A percentile compares a stretch with the other conserved stretches of the same genome.
phyloP scores from a whole-genome alignment of 129 eudicot species.

The Kitagawia praeruptora region DNA sequence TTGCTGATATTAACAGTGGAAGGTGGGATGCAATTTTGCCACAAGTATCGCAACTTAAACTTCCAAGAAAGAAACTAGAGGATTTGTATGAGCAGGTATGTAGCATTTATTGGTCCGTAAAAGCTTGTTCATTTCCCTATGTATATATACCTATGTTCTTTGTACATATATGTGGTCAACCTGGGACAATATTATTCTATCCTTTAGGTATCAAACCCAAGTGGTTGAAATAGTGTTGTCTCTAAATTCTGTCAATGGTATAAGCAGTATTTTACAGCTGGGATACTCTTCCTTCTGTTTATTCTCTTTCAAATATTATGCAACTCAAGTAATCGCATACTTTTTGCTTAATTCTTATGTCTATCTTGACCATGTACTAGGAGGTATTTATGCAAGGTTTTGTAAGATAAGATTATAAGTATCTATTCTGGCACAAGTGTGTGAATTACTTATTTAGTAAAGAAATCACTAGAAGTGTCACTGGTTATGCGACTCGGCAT shows the following conservation, averaged over 20 bases:
- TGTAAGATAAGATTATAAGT: not conserved
- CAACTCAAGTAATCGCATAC: not conserved
- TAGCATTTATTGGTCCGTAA: not conserved
- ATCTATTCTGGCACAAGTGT: not conserved
- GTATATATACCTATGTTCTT: not conserved
- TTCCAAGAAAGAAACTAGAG: slow-evolving; percentile 87
- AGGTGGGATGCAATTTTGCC: slow-evolving; percentile 98
- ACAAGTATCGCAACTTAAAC: slow-evolving; percentile 92
- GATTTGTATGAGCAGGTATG: slow-evolving; percentile 91
- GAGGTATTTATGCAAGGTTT: not conserved
- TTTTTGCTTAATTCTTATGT: not conserved
- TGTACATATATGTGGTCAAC: not conserved
- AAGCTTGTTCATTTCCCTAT: not conserved
- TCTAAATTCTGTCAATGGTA: not conserved
- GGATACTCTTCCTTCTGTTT: not conserved
- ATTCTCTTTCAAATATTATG: not conserved
- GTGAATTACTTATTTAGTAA: not conserved
- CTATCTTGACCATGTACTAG: not conserved
- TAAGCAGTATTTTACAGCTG: not conserved
- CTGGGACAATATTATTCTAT: not conserved
- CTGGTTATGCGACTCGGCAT: not conserved
- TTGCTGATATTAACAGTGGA: slow-evolving; percentile 92
- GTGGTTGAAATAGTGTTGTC: not conserved
- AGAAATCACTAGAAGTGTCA: not conserved
- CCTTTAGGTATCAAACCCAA: not conserved